Percentiles rank a stretch among this genome's conserved stretches.
These are phyloP conservation scores for Silene coronaria DNA, from an alignment of 179 eudicot genomes.

Conservation along the genomic window DNA sequence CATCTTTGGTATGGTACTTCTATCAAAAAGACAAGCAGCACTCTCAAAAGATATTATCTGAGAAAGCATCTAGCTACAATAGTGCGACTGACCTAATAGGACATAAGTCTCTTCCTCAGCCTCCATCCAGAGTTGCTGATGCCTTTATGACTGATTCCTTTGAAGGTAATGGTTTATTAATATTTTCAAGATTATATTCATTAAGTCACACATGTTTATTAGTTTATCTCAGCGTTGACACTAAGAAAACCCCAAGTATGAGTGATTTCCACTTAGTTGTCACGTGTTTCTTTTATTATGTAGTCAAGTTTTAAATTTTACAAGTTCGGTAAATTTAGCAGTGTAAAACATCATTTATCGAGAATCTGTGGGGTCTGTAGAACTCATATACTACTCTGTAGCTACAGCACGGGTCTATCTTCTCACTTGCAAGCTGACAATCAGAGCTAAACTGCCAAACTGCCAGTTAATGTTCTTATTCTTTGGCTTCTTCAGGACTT, in stretches of 20 bases:
- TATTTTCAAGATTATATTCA: neutral
- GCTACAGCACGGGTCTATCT: neutral
- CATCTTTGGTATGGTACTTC: slow-evolving; percentile 41
- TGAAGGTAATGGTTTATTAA: slow-evolving; percentile 38
- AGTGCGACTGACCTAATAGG: slow-evolving; percentile 62
- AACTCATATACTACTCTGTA: no score
- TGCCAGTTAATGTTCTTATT: neutral
- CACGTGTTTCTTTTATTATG: no score
- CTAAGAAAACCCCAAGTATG: neutral
- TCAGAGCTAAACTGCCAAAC: neutral
- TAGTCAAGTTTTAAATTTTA: neutral
- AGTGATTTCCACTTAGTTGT: neutral
- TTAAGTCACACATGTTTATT: neutral
- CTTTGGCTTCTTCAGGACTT: neutral
- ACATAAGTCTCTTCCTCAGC: slow-evolving; percentile 35
- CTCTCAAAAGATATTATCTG: slow-evolving; percentile 39
- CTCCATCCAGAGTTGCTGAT: slow-evolving; percentile 28
- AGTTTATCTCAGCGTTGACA: neutral
- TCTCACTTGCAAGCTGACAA: neutral
- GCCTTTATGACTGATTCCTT: slow-evolving; percentile 32
- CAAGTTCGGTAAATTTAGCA: neutral
- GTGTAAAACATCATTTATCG: neutral
- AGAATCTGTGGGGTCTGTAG: no score
- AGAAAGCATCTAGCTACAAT: slow-evolving; percentile 53
- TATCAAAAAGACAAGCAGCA: slow-evolving; percentile 38